phyloP scores from a whole-genome alignment of 2,329 filamentous ascomycete species.

The Claviceps quebecensis region DNA sequence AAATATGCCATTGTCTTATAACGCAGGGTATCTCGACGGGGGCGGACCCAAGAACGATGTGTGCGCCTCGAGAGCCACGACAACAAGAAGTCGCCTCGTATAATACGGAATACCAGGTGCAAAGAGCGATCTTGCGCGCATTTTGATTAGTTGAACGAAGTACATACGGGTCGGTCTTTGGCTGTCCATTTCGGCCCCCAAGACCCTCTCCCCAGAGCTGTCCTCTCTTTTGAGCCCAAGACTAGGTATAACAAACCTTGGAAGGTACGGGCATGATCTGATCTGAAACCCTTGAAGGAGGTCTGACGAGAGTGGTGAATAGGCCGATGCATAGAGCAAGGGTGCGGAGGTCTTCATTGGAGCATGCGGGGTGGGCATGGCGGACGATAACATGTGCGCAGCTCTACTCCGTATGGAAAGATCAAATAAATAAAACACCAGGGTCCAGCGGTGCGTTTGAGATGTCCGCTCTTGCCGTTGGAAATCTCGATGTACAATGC shows the following conservation, averaged over 20 bases:
- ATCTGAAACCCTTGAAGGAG: not conserved
- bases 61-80: not conserved
- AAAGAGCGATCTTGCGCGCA: not conserved
- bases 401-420: not conserved
- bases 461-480: too few species aligned
- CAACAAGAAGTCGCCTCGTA: not conserved
- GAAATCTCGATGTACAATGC: too few species aligned
- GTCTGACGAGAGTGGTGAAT: not conserved
- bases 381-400: not conserved
- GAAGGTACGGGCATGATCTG: not conserved
- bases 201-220: not conserved
- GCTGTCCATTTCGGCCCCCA: too few species aligned
- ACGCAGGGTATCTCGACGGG: not conserved
- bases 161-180: not conserved
- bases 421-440: not conserved
- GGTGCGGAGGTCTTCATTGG: not conserved
- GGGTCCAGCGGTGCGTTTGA: not conserved
- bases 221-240: not conserved
- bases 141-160: not conserved
- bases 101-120: not conserved
- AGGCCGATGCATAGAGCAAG: not conserved
- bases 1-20: not conserved
- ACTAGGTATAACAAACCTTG: not conserved
- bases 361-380: not conserved
- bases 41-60: too few species aligned